Evolutionary conservation across 352 stramenopile genomes (phyloP).

Genomic region (Pythium graminicola): DNA sequence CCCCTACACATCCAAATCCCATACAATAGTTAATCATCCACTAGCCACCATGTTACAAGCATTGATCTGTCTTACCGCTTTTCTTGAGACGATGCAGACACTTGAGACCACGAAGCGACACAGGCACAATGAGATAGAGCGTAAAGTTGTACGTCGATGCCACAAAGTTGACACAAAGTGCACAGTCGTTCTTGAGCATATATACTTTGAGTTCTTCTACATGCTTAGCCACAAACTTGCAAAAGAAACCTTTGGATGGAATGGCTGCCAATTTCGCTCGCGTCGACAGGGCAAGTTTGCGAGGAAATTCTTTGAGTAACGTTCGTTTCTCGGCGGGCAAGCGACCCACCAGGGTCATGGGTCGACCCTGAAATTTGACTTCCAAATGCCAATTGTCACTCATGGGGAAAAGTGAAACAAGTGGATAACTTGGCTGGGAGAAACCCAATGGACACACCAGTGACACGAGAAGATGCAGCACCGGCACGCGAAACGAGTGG

Average conservation of each 20-base stretch:
- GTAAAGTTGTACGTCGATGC: slow-evolving; percentile 82
- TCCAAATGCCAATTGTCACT: slow-evolving; percentile 81
- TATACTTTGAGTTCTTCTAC: slow-evolving; percentile 82
- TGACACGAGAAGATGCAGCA: slow-evolving; percentile 7
- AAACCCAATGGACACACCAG: neutral
- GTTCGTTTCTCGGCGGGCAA: slow-evolving; percentile 76
- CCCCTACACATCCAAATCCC: slow-evolving; percentile 33
- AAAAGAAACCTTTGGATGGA: slow-evolving; percentile 84
- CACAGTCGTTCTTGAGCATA: slow-evolving; percentile 83
- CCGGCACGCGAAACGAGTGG: neutral
- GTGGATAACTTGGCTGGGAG: slow-evolving; percentile 2
- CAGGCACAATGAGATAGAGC: slow-evolving; percentile 71
- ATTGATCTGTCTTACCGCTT: slow-evolving; percentile 38
- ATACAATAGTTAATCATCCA: neutral
- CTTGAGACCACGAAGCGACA: slow-evolving; percentile 56
- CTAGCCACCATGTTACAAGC: neutral
- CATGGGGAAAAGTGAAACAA: slow-evolving; percentile 16
- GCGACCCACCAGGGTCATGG: slow-evolving; percentile 62
- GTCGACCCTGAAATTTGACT: slow-evolving; percentile 76
- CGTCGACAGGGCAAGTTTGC: slow-evolving; percentile 63
- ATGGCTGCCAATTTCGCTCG: slow-evolving; percentile 75
- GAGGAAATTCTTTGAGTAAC: slow-evolving; percentile 69
- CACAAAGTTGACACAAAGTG: slow-evolving; percentile 76
- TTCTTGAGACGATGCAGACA: slow-evolving; percentile 77
- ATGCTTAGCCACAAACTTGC: slow-evolving; percentile 85